A percentile compares a stretch with the other conserved stretches of the same genome.
These are phyloP conservation scores for Vicia sativa DNA, from an alignment of 306 rosid genomes.

Conservation along the genomic window DNA sequence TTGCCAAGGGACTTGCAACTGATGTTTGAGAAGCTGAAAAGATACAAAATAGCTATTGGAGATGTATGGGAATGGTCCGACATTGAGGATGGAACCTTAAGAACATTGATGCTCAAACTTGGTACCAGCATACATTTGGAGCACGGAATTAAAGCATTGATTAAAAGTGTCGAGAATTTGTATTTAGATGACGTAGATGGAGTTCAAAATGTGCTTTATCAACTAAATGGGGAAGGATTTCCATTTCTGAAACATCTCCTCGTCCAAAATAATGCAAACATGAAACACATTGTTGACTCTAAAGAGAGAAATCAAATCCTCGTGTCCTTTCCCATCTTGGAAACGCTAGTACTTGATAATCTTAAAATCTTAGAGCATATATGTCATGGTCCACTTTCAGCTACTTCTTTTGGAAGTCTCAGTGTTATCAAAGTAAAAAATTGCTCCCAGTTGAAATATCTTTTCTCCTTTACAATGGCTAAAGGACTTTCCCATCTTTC, in stretches of 20 bases:
- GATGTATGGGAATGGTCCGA: conserved; percentile 21
- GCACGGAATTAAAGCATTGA: no score
- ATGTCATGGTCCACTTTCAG: not conserved
- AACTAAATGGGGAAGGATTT: conserved; percentile 1
- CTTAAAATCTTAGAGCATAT: conserved; percentile 3
- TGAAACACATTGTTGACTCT: not conserved
- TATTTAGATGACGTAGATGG: not conserved
- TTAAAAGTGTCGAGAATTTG: no score
- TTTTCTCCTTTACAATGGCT: conserved; percentile 1
- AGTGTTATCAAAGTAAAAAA: conserved; percentile 4
- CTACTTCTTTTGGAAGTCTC: not conserved
- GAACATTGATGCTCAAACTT: conserved; percentile 13
- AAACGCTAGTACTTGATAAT: not conserved
- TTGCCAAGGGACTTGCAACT: conserved; percentile 7
- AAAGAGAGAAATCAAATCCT: not conserved
- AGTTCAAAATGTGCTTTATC: conserved; percentile 15
- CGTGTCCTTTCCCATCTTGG: not conserved
- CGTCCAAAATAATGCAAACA: conserved; percentile 1
- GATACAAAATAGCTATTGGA: conserved; percentile 4
- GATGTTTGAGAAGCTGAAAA: conserved; percentile 12
- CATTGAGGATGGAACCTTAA: not conserved
- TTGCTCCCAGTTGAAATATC: not conserved
- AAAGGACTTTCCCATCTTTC: not conserved
- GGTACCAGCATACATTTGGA: not conserved
- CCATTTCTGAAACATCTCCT: not conserved